Evolutionary conservation across 306 rosid species (phyloP).

Genomic region (Quercus dentata): DNA sequence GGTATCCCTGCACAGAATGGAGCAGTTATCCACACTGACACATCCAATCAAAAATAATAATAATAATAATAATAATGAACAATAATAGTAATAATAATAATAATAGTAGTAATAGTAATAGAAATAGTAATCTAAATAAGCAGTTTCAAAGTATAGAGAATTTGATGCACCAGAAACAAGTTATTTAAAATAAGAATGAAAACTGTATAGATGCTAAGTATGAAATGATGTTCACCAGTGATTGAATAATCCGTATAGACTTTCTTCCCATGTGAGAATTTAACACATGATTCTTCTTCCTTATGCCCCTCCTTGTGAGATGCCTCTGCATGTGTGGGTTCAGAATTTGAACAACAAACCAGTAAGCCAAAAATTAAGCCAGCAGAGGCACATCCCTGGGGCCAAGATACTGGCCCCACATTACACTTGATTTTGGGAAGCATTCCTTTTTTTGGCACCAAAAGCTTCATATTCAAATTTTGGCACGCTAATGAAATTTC

Average conservation of each 20-base stretch:
- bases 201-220: neutral
- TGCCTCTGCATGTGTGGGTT: conserved; percentile 56
- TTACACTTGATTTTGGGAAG: conserved; percentile 52
- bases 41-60: neutral
- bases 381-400: conserved; percentile 52
- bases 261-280: conserved; percentile 66
- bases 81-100: too few relatives aligned
- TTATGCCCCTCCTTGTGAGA: conserved; percentile 31
- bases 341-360: conserved; percentile 59
- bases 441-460: conserved; percentile 45
- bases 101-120: too few relatives aligned
- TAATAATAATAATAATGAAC: too few relatives aligned
- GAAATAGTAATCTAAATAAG: neutral
- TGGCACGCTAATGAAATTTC: conserved; percentile 55
- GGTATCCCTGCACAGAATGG: conserved; percentile 69
- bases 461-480: conserved; percentile 52
- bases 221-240: conserved; percentile 57
- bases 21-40: conserved; percentile 21
- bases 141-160: neutral
- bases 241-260: conserved; percentile 79
- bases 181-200: neutral
- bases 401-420: conserved; percentile 49
- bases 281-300: conserved; percentile 40
- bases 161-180: neutral
- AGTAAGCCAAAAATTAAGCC: conserved; percentile 66